phyloP scores from a whole-genome alignment of 2,329 filamentous ascomycete species.

The Camillea tinctor region DNA sequence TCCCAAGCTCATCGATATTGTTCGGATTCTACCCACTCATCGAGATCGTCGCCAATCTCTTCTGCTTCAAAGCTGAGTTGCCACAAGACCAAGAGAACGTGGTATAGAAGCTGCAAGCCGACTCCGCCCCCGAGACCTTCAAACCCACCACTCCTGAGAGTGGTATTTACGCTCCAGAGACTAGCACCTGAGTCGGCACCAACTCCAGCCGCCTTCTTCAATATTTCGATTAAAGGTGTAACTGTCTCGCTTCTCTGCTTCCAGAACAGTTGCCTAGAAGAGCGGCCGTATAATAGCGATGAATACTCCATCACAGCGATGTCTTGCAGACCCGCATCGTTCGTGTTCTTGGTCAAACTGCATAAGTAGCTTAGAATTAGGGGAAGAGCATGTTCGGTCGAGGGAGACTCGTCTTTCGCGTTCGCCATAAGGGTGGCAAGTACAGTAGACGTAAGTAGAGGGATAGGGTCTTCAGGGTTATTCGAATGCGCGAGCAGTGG shows the following conservation, averaged over 20 bases:
- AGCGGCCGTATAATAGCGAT: slow-evolving; percentile 71
- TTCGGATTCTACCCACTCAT: slow-evolving; percentile 63
- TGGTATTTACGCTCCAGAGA: slow-evolving; percentile 58
- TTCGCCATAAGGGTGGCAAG: slow-evolving; percentile 75
- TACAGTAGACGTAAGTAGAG: slow-evolving; percentile 84
- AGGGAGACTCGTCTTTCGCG: slow-evolving; percentile 59
- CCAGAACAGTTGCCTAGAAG: slow-evolving; percentile 84
- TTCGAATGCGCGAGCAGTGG: slow-evolving; percentile 80
- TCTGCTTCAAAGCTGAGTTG: slow-evolving; percentile 94
- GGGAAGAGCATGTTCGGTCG: slow-evolving; percentile 72
- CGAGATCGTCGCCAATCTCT: slow-evolving; percentile 69
- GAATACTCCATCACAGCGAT: slow-evolving; percentile 94
- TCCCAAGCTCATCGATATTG: not conserved
- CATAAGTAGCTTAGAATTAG: slow-evolving; percentile 85
- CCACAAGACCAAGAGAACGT: slow-evolving; percentile 91
- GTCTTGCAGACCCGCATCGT: slow-evolving; percentile 86
- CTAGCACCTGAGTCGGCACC: slow-evolving; percentile 60
- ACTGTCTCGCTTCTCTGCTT: slow-evolving; percentile 83
- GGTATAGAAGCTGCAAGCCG: slow-evolving; percentile 88
- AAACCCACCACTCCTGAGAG: slow-evolving; percentile 57
- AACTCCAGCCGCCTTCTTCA: slow-evolving; percentile 74
- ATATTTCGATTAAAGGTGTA: slow-evolving; percentile 76
- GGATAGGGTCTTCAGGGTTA: slow-evolving; percentile 73
- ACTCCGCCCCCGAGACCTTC: slow-evolving; percentile 76
- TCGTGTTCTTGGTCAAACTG: slow-evolving; percentile 73